phyloP scores from a whole-genome alignment of 2,329 filamentous ascomycete genomes.

The Beauveria australis region DNA sequence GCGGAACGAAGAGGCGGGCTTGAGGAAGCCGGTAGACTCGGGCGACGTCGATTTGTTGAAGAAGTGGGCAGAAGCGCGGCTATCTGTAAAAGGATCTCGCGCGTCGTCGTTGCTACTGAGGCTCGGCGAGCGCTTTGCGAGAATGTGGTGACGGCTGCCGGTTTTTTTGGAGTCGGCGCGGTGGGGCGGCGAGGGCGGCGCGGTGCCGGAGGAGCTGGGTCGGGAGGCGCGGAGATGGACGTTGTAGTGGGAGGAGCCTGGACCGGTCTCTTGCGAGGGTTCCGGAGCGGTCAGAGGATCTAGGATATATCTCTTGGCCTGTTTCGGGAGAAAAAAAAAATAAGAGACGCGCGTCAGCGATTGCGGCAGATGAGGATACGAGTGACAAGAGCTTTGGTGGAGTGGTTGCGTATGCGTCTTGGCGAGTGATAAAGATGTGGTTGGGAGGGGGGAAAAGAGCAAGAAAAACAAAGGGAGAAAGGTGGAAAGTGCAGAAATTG shows the following conservation, averaged over 20 bases:
- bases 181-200: background rate
- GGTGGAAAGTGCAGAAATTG: background rate
- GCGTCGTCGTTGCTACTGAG: background rate
- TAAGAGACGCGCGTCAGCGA: constrained; percentile 2
- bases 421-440: background rate
- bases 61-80: constrained; percentile 12
- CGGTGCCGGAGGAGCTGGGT: background rate
- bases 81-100: background rate
- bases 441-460: background rate
- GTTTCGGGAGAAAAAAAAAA: background rate
- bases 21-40: constrained; percentile 36
- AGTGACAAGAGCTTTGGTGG: background rate
- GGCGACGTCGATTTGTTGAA: constrained; percentile 38
- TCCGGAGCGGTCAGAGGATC: constrained; percentile 62
- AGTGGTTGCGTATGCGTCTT: constrained; percentile 1
- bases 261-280: constrained; percentile 58
- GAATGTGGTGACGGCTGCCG: background rate
- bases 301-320: constrained; percentile 61
- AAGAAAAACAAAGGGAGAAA: background rate
- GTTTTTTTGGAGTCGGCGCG: background rate
- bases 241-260: constrained; percentile 47
- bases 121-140: background rate
- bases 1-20: constrained; percentile 21
- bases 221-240: constrained; percentile 16
- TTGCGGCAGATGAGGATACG: background rate